Percentiles rank a stretch among this genome's conserved stretches.
These are phyloP conservation scores for Phytophthora cajani DNA, from an alignment of 352 stramenopile species.

Conservation along the genomic window DNA sequence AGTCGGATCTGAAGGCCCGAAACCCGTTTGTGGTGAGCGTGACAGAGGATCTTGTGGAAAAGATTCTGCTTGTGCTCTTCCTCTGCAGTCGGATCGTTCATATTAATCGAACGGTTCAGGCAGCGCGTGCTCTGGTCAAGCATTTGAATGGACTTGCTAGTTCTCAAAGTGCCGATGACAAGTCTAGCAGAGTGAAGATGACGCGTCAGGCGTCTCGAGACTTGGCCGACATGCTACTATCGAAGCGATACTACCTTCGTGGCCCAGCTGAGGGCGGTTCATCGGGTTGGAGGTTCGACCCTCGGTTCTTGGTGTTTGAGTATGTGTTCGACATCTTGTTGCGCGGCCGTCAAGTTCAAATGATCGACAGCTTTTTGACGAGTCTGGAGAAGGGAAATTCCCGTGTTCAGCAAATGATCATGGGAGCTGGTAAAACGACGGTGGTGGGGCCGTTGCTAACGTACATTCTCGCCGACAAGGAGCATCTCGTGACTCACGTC, in stretches of 20 bases:
- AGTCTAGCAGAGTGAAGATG: slow-evolving; percentile 58
- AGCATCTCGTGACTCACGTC: slow-evolving; percentile 97
- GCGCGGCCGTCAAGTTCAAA: slow-evolving; percentile 97
- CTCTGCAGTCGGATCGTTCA: slow-evolving; percentile 87
- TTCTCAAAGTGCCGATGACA: slow-evolving; percentile 18
- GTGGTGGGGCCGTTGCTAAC: slow-evolving; percentile 98
- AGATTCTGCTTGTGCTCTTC: slow-evolving; percentile 69
- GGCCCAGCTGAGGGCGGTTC: slow-evolving; percentile 6
- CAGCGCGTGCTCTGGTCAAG: slow-evolving; percentile 44
- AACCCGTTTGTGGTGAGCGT: slow-evolving; percentile 70
- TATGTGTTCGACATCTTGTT: slow-evolving; percentile 99
- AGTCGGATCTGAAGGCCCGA: slow-evolving; percentile 60
- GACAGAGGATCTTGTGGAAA: slow-evolving; percentile 44
- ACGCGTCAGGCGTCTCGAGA: slow-evolving; percentile 85
- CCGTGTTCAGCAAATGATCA: slow-evolving; percentile 98
- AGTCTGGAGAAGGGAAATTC: slow-evolving; percentile 81
- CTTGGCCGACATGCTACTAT: slow-evolving; percentile 74
- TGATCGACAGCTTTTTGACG: slow-evolving; percentile 98
- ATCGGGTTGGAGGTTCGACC: slow-evolving; percentile 92
- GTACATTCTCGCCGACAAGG: slow-evolving; percentile 96
- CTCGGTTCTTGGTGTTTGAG: slow-evolving; percentile 99
- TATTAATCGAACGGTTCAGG: slow-evolving; percentile 77
- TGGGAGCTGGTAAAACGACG: slow-evolving; percentile 99
- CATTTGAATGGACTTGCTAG: slow-evolving; percentile 20
- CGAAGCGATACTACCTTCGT: slow-evolving; percentile 78